phyloP scores from a whole-genome alignment of 2,329 filamentous ascomycete genomes.

The Alternaria triticina region DNA sequence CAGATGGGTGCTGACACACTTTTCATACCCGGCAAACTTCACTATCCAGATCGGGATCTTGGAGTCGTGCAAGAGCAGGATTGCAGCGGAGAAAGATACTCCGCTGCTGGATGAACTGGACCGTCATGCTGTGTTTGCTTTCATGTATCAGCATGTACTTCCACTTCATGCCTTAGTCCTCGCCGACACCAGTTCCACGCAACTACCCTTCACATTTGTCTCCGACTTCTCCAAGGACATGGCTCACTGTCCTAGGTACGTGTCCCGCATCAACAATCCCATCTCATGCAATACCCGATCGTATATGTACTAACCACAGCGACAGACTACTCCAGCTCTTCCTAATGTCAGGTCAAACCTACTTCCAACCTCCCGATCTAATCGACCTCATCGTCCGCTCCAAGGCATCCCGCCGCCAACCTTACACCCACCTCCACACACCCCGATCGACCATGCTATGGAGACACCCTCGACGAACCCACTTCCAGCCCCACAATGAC shows the following conservation, averaged over 20 bases:
- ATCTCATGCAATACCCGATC: neutral
- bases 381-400: constrained; percentile 31
- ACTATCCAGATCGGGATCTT: constrained; percentile 1
- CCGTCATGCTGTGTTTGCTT: constrained; percentile 24
- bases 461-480: neutral
- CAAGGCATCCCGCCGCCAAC: constrained; percentile 7
- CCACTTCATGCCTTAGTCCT: constrained; percentile 22
- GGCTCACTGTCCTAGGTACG: constrained; percentile 8
- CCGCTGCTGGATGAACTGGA: constrained; percentile 27
- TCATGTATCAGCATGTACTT: constrained; percentile 34
- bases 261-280: neutral
- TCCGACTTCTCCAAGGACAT: constrained; percentile 7
- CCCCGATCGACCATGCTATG: constrained; percentile 1
- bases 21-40: constrained; percentile 10
- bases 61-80: neutral
- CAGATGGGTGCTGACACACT: constrained; percentile 31
- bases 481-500: neutral
- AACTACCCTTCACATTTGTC: constrained; percentile 27
- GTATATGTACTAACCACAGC: neutral
- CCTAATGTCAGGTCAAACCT: constrained; percentile 25
- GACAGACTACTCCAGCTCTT: constrained; percentile 21
- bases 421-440: constrained; percentile 17
- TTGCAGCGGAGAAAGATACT: neutral
- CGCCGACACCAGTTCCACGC: constrained; percentile 18
- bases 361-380: constrained; percentile 33